Base-by-base conservation (phyloP, 768 basidiomycete genomes). In the Infundibulicybe gibba region DNA sequence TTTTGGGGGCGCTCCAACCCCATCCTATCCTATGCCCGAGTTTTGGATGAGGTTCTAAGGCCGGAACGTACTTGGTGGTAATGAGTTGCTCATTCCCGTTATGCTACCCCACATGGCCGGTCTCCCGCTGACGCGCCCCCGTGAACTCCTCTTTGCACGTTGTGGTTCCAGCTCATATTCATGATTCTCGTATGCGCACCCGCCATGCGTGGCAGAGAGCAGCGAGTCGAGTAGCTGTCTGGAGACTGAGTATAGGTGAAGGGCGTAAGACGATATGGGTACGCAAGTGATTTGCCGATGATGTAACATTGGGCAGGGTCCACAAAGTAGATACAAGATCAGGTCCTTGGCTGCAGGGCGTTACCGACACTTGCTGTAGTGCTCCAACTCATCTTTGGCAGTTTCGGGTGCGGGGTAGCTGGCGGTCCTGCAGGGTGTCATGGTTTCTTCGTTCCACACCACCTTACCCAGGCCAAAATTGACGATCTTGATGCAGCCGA, bases 391-490 rank as follows among this genome's bases (percentile, higher is more conserved):
- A 61, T 98, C 97, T 68, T 97, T 98, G 57, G 98, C 97, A 50
- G 98, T 99, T 68, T 99, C 97, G 5, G 97, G 97, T 5, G 97
- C 97, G 2, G 97, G 98, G 67, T 99, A 99, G 16, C 97, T 97
- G 30, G 98, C 95, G 3, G 97, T 99, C n/a, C 97, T 97, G 59
- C 97, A 99, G 16, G 97, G 97, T 12, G 97, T 99, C 89, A 91
- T 94, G 5, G 97, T 99, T 61, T 97, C 86, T 61, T 98, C 97
- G 61, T 95, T 88, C 97, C 97, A 99, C 3, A 99, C 92, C 45
- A 98, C 87, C 69, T 99, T 99, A 51, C 86, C 90, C 40, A 99
- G 74, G 31, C 97, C 97, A 60, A 99, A 99, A 65, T 99, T 97
- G 49, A 97, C 97, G 49, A 99, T 97, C 74, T 98, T 99, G 65